Base-by-base conservation (phyloP, 495 filamentous ascomycete species). In the Pyronema omphalodes region DNA sequence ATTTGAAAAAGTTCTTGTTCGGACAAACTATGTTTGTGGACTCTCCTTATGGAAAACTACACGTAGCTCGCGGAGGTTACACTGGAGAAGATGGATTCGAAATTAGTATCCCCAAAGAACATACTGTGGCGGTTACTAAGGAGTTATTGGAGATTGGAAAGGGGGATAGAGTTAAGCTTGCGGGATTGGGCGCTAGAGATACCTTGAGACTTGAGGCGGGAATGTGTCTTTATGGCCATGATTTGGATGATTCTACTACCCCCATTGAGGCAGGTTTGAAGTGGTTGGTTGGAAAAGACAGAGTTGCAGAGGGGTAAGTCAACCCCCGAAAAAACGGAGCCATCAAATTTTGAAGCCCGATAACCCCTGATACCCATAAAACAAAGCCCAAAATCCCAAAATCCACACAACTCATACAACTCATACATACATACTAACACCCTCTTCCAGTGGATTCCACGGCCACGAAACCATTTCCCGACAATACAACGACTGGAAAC, bases 21-120 rank as follows among this genome's bases (percentile, higher is more conserved):
- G 89, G 91, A 51, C 76, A 82, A 54, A 79, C 74, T 51, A 77
- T 74, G 45, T 73, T 71, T 54, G 67, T 79, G 14, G 68, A 71
- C 41, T 46, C 64, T 7, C 58, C 52, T 1, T 44, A 59, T 6
- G 47, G 47, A 3, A 54, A 60, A 0, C 69, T 94, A 36, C 74
- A 93, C 15, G 78, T 93, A 59, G 87, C 83, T 58, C 76, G 91
- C 41, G 89, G 82, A 9, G 91, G 91, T 1, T 98, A 98, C 70
- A 98, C 91, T 0, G 91, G 91, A 53, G 91, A 98, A 70, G 91
- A 98, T 66, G 91, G 91, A 23, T 98, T 98, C 69, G 91, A 98
- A 72, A 88, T 98, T 61, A 87, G 84, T 35, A 81, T 94, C 56
- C 78, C 81, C 0, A 71, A 71, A 3, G 63, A 61, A n/a, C 71